Evolutionary conservation across 768 basidiomycete genomes (phyloP).

Genomic region (Tylopilus subfusipes): DNA sequence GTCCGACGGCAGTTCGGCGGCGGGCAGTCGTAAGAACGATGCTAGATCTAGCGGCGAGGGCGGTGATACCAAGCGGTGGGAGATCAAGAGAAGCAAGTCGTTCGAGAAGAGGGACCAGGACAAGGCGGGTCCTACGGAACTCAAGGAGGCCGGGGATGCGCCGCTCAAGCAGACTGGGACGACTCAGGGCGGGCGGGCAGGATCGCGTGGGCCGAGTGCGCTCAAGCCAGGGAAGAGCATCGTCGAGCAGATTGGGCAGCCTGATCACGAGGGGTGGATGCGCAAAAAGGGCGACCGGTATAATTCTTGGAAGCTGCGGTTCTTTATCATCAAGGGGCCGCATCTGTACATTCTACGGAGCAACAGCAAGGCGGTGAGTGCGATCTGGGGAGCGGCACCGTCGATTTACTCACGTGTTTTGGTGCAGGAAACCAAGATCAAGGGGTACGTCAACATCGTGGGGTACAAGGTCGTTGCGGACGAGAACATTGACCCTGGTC

Average conservation of each 20-base stretch:
- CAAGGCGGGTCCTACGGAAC: constrained; percentile 19
- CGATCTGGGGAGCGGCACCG: background rate
- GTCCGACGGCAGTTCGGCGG: constrained; percentile 31
- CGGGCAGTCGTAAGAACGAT: constrained; percentile 25
- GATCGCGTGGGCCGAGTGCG: constrained; percentile 31
- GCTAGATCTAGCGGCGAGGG: constrained; percentile 19
- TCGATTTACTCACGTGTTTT: background rate
- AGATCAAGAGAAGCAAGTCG: constrained; percentile 24
- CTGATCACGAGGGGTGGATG: constrained; percentile 93
- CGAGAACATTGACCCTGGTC: constrained; percentile 86
- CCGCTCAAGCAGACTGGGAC: constrained; percentile 56
- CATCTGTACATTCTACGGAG: constrained; percentile 86
- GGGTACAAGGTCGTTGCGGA: constrained; percentile 94
- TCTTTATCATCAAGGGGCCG: constrained; percentile 88
- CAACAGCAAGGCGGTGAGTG: constrained; percentile 49
- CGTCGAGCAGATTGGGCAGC: constrained; percentile 83
- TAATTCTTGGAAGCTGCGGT: constrained; percentile 88
- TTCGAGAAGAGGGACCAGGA: constrained; percentile 23
- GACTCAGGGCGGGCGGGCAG: constrained; percentile 23
- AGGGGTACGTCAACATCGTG: constrained; percentile 89
- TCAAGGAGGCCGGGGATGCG: constrained; percentile 33
- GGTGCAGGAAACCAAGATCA: constrained; percentile 83
- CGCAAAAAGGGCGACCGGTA: constrained; percentile 93
- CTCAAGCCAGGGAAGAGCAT: constrained; percentile 68
- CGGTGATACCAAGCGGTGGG: constrained; percentile 12